A percentile compares a stretch with the other conserved stretches of the same genome.
phyloP scores from a whole-genome alignment of 2,329 filamentous ascomycete genomes.

The Tolypocladium endophyticum region DNA sequence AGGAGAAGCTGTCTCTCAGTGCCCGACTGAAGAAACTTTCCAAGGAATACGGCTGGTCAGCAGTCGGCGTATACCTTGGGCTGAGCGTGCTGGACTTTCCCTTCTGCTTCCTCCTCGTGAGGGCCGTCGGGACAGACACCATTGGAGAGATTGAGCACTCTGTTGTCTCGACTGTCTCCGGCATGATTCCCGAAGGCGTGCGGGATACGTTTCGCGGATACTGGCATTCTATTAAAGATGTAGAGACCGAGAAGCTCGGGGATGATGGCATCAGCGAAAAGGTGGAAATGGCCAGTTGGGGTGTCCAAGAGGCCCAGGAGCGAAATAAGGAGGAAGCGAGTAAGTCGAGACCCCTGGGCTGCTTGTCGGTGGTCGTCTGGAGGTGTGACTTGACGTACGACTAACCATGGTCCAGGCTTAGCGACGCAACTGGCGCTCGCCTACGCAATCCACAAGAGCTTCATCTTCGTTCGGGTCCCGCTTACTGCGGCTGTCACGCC shows the following conservation, averaged over 20 bases:
- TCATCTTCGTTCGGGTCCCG: slow-evolving; percentile 93
- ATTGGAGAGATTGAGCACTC: slow-evolving; percentile 63
- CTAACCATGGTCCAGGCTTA: slow-evolving; percentile 35
- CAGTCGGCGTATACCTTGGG: slow-evolving; percentile 78
- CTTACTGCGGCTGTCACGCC: slow-evolving; percentile 83
- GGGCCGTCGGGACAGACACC: slow-evolving; percentile 69
- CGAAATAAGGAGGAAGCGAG: slow-evolving; percentile 58
- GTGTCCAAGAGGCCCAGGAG: slow-evolving; percentile 52
- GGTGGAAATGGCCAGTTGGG: slow-evolving; percentile 44
- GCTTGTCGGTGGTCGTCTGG: background rate
- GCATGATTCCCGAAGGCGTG: slow-evolving; percentile 48
- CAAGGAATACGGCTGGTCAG: slow-evolving; percentile 89
- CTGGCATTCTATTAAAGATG: slow-evolving; percentile 34
- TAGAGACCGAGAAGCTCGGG: slow-evolving; percentile 31
- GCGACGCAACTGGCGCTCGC: slow-evolving; percentile 82
- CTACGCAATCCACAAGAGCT: slow-evolving; percentile 95
- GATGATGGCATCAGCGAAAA: slow-evolving; percentile 32
- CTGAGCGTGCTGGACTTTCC: slow-evolving; percentile 86
- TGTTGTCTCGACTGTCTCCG: slow-evolving; percentile 50
- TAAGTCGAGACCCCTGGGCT: slow-evolving; percentile 36
- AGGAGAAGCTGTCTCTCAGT: slow-evolving; percentile 42
- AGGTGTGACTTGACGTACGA: background rate
- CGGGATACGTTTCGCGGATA: slow-evolving; percentile 42
- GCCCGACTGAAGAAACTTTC: slow-evolving; percentile 73
- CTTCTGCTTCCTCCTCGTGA: slow-evolving; percentile 85